phyloP scores from a whole-genome alignment of 1,284 basidiomycete species.

The Phenoliferia sp. region DNA sequence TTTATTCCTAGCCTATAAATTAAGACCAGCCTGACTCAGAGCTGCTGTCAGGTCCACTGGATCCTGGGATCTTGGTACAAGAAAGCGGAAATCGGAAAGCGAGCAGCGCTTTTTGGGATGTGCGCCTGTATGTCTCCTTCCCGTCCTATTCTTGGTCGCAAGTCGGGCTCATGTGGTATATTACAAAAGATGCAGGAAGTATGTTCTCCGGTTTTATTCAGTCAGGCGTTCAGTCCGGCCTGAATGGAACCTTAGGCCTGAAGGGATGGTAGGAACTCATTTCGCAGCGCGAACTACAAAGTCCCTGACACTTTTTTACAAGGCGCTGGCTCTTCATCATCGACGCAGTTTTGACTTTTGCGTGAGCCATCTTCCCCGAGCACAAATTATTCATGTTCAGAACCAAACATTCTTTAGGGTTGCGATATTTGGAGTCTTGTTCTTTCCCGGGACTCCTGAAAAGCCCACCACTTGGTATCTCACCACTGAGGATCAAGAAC shows the following conservation, averaged over 20 bases:
- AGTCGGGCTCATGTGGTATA: too few species aligned
- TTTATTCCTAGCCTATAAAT: neutral
- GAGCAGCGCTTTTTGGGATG: slow-evolving; percentile 64
- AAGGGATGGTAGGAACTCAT: neutral
- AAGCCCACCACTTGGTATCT: slow-evolving; percentile 60
- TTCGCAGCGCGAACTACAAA: neutral
- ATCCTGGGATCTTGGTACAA: slow-evolving; percentile 72
- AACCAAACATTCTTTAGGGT: neutral
- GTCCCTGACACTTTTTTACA: neutral
- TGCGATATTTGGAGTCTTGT: slow-evolving; percentile 51
- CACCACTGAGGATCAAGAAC: slow-evolving; percentile 48
- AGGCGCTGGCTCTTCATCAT: slow-evolving; percentile 56
- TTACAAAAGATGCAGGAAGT: slow-evolving; percentile 50
- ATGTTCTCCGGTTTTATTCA: slow-evolving; percentile 56
- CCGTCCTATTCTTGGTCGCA: neutral
- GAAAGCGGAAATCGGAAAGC: slow-evolving; percentile 60
- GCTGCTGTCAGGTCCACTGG: slow-evolving; percentile 48
- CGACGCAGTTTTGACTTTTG: slow-evolving; percentile 66
- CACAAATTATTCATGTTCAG: too few species aligned
- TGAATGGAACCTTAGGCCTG: neutral
- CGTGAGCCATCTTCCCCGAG: too few species aligned
- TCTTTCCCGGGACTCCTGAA: slow-evolving; percentile 64
- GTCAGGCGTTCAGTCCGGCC: neutral
- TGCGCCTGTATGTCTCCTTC: slow-evolving; percentile 52
- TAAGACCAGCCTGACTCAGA: neutral